phyloP scores from a whole-genome alignment of 768 basidiomycete genomes.

The Macrolepiota dolichaula region DNA sequence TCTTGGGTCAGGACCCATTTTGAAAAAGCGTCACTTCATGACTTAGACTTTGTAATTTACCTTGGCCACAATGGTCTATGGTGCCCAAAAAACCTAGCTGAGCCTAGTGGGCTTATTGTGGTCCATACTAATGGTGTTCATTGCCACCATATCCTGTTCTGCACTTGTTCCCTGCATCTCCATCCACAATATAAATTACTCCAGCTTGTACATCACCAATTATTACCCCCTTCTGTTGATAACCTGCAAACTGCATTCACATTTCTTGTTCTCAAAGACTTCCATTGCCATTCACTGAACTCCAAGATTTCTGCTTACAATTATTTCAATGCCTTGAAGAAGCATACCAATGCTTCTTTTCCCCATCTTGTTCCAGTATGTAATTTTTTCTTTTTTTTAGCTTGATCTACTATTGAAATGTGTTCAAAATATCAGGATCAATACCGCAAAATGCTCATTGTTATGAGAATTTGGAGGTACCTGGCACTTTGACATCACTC shows the following conservation, averaged over 20 bases:
- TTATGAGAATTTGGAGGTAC: not conserved
- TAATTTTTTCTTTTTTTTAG: too few species aligned
- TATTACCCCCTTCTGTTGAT: not conserved
- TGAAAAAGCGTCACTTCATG: too few species aligned
- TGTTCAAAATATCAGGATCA: too few species aligned
- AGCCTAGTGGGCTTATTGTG: too few species aligned
- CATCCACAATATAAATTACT: not conserved
- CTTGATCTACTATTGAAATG: too few species aligned
- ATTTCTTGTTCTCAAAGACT: not conserved
- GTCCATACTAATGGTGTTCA: not conserved
- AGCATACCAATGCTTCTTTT: not conserved
- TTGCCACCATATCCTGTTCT: not conserved
- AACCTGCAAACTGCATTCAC: not conserved
- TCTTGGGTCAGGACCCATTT: too few species aligned
- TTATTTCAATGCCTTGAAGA: not conserved
- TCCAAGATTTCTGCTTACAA: not conserved
- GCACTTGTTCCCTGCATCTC: not conserved
- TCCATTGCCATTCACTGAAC: not conserved
- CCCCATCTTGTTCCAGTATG: not conserved
- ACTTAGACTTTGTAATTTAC: too few species aligned
- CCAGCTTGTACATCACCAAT: not conserved
- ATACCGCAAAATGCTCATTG: not conserved
- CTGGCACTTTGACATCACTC: not conserved
- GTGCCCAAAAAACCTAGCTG: too few species aligned
- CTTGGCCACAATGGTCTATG: too few species aligned